These are phyloP conservation scores for Rhodomyrtus psidioides DNA, from an alignment of 441 rosid genomes.

Conservation along the genomic window DNA sequence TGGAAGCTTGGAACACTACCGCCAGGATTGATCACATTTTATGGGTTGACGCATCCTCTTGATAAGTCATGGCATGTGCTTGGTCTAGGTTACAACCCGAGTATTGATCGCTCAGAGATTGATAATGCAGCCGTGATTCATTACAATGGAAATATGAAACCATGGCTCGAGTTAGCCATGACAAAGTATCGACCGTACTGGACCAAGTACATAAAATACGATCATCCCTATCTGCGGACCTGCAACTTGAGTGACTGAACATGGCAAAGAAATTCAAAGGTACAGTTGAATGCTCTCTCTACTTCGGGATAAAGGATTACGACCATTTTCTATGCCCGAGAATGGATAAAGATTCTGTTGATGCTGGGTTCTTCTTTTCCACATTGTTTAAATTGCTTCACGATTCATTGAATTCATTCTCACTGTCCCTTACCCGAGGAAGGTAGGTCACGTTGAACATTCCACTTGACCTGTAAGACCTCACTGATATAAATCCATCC, in stretches of 20 bases:
- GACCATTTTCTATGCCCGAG: slow-evolving; percentile 5
- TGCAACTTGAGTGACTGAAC: slow-evolving; percentile 71
- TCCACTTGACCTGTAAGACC: slow-evolving; percentile 22
- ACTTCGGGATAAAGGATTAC: not conserved
- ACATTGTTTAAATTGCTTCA: slow-evolving; percentile 26
- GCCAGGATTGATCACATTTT: slow-evolving; percentile 91
- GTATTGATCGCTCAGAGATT: slow-evolving; percentile 65
- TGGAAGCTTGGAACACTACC: slow-evolving; percentile 99
- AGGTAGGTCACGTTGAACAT: slow-evolving; percentile 14
- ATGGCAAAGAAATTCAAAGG: not conserved
- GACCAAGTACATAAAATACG: slow-evolving; percentile 81
- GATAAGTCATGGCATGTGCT: slow-evolving; percentile 96
- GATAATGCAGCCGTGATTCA: slow-evolving; percentile 87
- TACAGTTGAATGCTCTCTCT: slow-evolving; percentile 4
- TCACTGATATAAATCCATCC: not conserved
- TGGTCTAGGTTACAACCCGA: slow-evolving; percentile 94
- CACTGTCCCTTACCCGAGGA: slow-evolving; percentile 3
- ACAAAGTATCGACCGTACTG: slow-evolving; percentile 81
- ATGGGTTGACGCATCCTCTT: slow-evolving; percentile 72
- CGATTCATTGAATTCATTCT: slow-evolving; percentile 42
- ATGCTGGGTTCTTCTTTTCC: slow-evolving; percentile 8
- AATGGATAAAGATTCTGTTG: not conserved
- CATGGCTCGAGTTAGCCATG: slow-evolving; percentile 97
- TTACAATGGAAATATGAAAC: slow-evolving; percentile 98
- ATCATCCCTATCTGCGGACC: slow-evolving; percentile 71